Percentiles rank a stretch among this genome's conserved stretches.
Evolutionary conservation across 495 filamentous ascomycete species (phyloP).

Genomic region (Cercophora scortea): DNA sequence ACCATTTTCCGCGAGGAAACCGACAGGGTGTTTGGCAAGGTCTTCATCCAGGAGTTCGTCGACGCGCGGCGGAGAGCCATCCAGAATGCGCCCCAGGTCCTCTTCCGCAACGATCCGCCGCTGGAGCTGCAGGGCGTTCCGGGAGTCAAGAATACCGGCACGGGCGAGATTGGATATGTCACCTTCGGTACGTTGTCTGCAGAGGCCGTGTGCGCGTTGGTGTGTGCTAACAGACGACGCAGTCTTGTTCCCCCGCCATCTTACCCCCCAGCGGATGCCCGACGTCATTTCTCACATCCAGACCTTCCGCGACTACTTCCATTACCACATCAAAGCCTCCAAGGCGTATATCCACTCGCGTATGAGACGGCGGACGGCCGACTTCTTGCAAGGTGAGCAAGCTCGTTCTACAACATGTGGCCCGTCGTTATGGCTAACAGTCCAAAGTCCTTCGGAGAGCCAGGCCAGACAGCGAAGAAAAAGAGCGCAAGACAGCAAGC

Average conservation of each 20-base stretch:
- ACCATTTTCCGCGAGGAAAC: conserved; percentile 97
- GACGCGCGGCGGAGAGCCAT: conserved; percentile 90
- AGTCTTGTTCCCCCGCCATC: conserved; percentile 95
- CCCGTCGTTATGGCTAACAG: not conserved
- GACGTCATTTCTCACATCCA: conserved; percentile 98
- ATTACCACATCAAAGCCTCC: conserved; percentile 99
- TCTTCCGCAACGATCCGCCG: conserved; percentile 90
- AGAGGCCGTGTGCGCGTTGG: not conserved
- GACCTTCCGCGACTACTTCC: conserved; percentile 99
- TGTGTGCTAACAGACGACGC: conserved; percentile 10
- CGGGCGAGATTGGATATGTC: conserved; percentile 87
- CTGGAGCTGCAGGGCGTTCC: conserved; percentile 82
- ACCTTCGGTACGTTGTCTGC: conserved; percentile 71
- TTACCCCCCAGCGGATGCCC: conserved; percentile 79
- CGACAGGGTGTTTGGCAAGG: conserved; percentile 92
- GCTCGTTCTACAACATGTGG: not conserved
- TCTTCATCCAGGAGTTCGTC: conserved; percentile 92
- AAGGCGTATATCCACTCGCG: conserved; percentile 96
- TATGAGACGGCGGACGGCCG: conserved; percentile 93
- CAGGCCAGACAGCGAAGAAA: conserved; percentile 89
- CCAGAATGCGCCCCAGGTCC: conserved; percentile 97
- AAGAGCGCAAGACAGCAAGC: conserved; percentile 96
- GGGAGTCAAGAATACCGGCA: conserved; percentile 64
- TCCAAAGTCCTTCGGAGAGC: conserved; percentile 75
- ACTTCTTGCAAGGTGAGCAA: conserved; percentile 81